Base-by-base conservation (phyloP, 139 green algal species). In the Tetradesmus obliquus region DNA sequence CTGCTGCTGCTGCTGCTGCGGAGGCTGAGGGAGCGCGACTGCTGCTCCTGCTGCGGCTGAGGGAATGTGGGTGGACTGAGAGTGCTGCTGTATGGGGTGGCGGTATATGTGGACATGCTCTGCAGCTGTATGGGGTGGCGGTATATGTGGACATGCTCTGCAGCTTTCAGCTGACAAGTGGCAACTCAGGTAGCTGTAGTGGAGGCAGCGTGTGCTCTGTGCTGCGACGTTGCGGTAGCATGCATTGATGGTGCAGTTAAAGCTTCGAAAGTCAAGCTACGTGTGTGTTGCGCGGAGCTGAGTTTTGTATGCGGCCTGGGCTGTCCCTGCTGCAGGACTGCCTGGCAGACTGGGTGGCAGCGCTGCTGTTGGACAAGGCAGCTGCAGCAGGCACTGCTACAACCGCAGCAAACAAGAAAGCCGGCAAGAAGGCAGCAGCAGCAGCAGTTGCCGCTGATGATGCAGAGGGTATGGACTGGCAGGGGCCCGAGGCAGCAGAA, bases 351-450 rank as follows among this genome's bases (percentile, higher is more conserved):
- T 92, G 94, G 54, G 71, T 95, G 2, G 62, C 91, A 53, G 90
- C 87, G 0, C 84, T 96, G 72, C 17, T 97, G 19, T 81, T 97
- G 32, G 93, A 93, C 10, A 91, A 82, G 6, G 91, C 93, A 53
- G 91, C 79, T 19, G 69, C 87, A 60, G 94, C 87, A 53, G 90
- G 53, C 2, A 24, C 24, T 6, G 66, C 58, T 86, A 83, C 17
- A 82, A 92, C 32, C 87, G 93, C 84, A 6, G 87, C 88, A 57
- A 53, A 32, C 20, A 74, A 88, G 57, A 91, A 93, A 84, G 79
- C 66, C 10, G 74, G 55, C 86, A 90, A 71, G 13, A 54, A 54
- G 13, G 79, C 90, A 0, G 54, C 90, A 7, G 94, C 72, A 57
- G 87, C 84, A 55, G 74, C 79, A 24, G 79, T n/a, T 45, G 58